These are phyloP conservation scores for Saraca asoca DNA, from an alignment of 331 rosid species.

Conservation along the genomic window DNA sequence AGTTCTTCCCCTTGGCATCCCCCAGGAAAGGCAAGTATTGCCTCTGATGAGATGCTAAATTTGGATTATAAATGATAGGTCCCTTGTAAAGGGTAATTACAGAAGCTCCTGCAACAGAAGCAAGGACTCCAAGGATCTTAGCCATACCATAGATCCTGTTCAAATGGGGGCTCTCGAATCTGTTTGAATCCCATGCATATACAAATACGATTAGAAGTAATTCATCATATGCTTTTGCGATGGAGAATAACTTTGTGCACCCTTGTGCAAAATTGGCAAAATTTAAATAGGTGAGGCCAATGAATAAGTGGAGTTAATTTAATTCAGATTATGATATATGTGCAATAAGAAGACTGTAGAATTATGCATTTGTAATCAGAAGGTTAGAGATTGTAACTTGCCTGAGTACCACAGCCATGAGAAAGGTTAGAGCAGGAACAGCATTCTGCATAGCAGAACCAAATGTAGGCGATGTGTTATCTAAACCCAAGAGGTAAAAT, in stretches of 20 bases:
- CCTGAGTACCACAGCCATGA: slow-evolving; percentile 67
- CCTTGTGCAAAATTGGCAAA: too few relatives aligned
- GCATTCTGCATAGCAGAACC: slow-evolving; percentile 70
- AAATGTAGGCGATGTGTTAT: slow-evolving; percentile 72
- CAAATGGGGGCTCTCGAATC: slow-evolving; percentile 60
- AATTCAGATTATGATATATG: too few relatives aligned
- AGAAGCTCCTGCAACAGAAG: slow-evolving; percentile 77
- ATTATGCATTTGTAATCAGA: background rate
- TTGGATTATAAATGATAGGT: slow-evolving; percentile 60
- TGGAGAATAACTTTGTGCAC: too few relatives aligned
- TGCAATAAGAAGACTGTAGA: too few relatives aligned
- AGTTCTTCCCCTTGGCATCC: slow-evolving; percentile 52
- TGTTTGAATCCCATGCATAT: slow-evolving; percentile 28
- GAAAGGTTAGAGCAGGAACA: slow-evolving; percentile 81
- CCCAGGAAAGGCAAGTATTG: slow-evolving; percentile 35
- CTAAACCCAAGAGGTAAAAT: slow-evolving; percentile 69
- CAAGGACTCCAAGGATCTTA: slow-evolving; percentile 72
- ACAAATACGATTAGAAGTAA: slow-evolving; percentile 10
- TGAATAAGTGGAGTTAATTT: too few relatives aligned
- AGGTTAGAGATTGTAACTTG: slow-evolving; percentile 30
- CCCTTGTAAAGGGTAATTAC: slow-evolving; percentile 70
- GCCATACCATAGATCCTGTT: slow-evolving; percentile 60
- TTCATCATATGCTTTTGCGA: background rate
- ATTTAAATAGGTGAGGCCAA: too few relatives aligned
- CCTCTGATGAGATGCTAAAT: slow-evolving; percentile 22